A percentile compares a stretch with the other conserved stretches of the same genome.
Evolutionary conservation across 371 early-diverging fungal genomes (phyloP).

Genomic region (Haplosporangium sp.): DNA sequence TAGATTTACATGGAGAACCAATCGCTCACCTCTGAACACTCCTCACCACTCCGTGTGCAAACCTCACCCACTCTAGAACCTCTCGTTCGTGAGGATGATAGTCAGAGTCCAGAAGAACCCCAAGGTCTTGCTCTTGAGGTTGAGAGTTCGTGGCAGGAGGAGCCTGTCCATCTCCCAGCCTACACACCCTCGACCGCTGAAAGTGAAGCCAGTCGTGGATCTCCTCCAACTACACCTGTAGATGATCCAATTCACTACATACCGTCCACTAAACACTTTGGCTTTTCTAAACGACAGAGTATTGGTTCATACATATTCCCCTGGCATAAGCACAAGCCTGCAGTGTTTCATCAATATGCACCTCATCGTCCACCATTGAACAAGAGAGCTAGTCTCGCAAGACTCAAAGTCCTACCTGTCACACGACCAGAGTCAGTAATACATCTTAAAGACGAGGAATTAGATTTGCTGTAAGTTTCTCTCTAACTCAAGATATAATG

Average conservation of each 20-base stretch:
- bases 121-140: constrained; percentile 24
- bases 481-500: neutral
- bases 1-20: neutral
- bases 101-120: constrained; percentile 9
- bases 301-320: constrained; percentile 46
- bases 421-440: constrained; percentile 32
- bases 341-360: constrained; percentile 53
- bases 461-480: constrained; percentile 39
- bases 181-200: constrained; percentile 43
- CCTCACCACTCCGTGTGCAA: neutral
- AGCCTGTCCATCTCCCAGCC: constrained; percentile 39
- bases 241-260: constrained; percentile 40
- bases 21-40: neutral
- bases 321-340: constrained; percentile 53
- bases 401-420: constrained; percentile 44
- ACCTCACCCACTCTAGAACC: neutral
- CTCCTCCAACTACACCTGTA: constrained; percentile 32
- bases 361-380: constrained; percentile 47
- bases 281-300: constrained; percentile 42
- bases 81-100: neutral
- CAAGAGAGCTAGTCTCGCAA: constrained; percentile 38
- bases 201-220: constrained; percentile 14
- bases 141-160: constrained; percentile 40
- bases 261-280: constrained; percentile 48
- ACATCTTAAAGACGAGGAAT: constrained; percentile 31